Evolutionary conservation across 2,329 filamentous ascomycete species (phyloP).

Genomic region (Fusarium neocosmosporiellum): DNA sequence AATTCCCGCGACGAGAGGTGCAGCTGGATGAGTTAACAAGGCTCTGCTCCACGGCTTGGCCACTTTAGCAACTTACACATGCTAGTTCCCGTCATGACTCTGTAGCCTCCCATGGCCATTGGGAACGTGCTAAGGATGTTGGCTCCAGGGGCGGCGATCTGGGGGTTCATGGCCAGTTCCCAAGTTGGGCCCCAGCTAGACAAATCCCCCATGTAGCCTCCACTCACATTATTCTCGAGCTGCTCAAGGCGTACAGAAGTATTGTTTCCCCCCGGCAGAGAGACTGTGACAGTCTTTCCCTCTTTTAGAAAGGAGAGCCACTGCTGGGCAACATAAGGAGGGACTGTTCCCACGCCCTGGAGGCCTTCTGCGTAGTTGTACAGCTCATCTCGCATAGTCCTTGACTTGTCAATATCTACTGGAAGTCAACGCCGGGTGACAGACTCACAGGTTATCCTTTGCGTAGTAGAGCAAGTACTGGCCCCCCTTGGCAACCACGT

Average conservation of each 20-base stretch:
- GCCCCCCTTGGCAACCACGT: background rate
- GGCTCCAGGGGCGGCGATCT: background rate
- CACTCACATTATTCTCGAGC: background rate
- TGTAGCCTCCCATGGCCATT: background rate
- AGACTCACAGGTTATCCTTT: background rate
- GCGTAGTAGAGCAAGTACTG: background rate
- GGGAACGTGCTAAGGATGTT: background rate
- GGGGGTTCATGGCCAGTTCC: background rate
- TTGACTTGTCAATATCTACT: background rate
- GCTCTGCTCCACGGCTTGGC: too few relatives aligned
- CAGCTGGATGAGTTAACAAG: background rate
- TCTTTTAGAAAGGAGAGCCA: background rate
- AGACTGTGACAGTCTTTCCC: background rate
- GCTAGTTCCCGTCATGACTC: background rate
- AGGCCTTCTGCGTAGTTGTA: background rate
- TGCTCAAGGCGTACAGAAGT: background rate
- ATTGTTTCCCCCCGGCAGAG: background rate
- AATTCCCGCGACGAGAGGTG: background rate
- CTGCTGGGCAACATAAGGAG: background rate
- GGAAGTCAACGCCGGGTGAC: background rate
- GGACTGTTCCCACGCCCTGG: background rate
- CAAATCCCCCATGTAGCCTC: background rate
- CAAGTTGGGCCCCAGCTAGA: slow-evolving; percentile 4
- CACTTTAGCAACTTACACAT: background rate
- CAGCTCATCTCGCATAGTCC: background rate